These are phyloP conservation scores for Daldinia eschscholtzii DNA, from an alignment of 2,329 filamentous ascomycete species.

Conservation along the genomic window DNA sequence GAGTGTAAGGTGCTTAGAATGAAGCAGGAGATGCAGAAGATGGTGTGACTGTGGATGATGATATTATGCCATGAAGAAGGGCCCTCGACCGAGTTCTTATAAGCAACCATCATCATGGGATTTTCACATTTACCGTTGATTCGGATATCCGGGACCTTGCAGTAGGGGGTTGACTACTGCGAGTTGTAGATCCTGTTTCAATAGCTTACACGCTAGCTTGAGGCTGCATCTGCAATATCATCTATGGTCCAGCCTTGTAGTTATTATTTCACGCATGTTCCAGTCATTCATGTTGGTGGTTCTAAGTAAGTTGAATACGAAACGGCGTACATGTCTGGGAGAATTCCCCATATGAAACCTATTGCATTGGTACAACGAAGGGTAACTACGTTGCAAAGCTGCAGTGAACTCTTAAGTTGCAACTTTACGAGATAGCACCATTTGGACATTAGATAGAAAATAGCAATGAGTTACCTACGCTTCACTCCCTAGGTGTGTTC, in stretches of 20 bases:
- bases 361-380: background rate
- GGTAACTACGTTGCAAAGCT: background rate
- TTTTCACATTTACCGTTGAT: conserved; percentile 8
- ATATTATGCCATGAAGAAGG: conserved; percentile 2
- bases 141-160: conserved; percentile 26
- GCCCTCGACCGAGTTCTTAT: conserved; percentile 28
- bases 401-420: background rate
- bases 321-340: background rate
- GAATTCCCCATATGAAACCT: background rate
- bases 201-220: conserved; percentile 33
- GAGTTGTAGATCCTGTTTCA: conserved; percentile 36
- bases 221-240: conserved; percentile 27
- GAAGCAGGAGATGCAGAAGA: conserved; percentile 6
- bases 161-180: conserved; percentile 13
- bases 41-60: conserved; percentile 11
- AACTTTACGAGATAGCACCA: background rate
- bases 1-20: conserved; percentile 3
- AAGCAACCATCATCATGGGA: conserved; percentile 14
- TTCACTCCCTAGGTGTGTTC: background rate
- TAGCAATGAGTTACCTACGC: background rate
- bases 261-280: conserved; percentile 26
- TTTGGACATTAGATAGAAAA: background rate
- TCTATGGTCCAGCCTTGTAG: conserved; percentile 32
- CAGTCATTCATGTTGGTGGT: background rate
- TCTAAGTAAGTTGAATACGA: background rate